phyloP scores from a whole-genome alignment of 2,329 filamentous ascomycete genomes.

The Colletotrichum tabaci region DNA sequence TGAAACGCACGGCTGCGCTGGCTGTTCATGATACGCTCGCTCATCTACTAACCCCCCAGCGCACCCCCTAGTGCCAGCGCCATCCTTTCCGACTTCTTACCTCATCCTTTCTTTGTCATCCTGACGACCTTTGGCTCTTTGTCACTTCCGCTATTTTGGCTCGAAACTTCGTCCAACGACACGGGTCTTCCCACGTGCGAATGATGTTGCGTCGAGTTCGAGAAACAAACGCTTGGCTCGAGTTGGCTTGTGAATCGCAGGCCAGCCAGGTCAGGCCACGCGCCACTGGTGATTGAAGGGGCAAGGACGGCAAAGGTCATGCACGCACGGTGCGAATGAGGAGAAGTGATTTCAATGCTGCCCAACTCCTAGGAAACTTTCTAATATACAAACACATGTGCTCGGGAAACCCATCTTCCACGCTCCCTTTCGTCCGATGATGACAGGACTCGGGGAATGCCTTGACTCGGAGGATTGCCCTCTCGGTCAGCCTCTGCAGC shows the following conservation, averaged over 20 bases:
- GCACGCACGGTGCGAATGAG: conserved; percentile 8
- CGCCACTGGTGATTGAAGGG: not conserved
- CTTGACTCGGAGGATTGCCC: not conserved
- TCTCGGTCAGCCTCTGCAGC: conserved; percentile 1
- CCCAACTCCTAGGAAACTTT: conserved; percentile 37
- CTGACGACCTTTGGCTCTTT: not conserved
- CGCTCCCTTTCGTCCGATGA: not conserved
- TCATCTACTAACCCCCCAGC: not conserved
- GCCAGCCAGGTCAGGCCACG: not conserved
- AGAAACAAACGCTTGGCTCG: too few relatives aligned
- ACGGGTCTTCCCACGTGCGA: not conserved
- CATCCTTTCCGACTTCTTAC: not conserved
- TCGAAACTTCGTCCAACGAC: not conserved
- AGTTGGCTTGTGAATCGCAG: not conserved
- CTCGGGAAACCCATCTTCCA: conserved; percentile 25
- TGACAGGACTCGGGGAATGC: not conserved
- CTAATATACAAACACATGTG: conserved; percentile 29
- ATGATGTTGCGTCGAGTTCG: not conserved
- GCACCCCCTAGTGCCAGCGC: conserved; percentile 11
- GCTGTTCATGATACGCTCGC: conserved; percentile 12
- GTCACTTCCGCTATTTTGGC: not conserved
- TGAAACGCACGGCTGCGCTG: conserved; percentile 5
- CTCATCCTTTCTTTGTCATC: conserved; percentile 28
- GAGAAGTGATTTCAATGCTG: conserved; percentile 37
- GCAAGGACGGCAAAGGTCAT: not conserved